Conservation (phyloP, 495 filamentous ascomycete genomes). For the Penicillium coprophilum region DNA sequence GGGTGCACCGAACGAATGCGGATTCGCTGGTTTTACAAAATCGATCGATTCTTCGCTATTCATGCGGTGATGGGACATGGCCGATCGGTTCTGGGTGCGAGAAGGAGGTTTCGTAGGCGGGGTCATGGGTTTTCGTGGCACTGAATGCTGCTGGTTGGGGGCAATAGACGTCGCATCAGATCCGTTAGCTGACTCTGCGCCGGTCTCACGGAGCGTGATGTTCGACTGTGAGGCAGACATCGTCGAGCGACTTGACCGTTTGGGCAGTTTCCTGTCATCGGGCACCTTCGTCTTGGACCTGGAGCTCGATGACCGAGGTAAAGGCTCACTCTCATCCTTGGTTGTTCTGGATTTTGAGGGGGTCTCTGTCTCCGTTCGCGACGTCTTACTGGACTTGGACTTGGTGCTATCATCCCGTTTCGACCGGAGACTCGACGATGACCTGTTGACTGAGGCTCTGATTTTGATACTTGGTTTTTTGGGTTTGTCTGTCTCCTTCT, state of each 20-base stretch:
- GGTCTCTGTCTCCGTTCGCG: constrained; percentile 42
- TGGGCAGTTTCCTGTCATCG: constrained; percentile 35
- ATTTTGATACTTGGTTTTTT: constrained; percentile 43
- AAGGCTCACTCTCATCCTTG: constrained; percentile 33
- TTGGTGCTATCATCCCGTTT: constrained; percentile 36
- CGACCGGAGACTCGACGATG: constrained; percentile 44
- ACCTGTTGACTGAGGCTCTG: constrained; percentile 42
- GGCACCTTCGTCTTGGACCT: constrained; percentile 36
- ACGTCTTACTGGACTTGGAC: constrained; percentile 41
- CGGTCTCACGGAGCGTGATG: constrained; percentile 39
- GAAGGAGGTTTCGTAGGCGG: constrained; percentile 43
- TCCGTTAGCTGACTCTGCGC: constrained; percentile 48
- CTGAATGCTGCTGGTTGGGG: constrained; percentile 54
- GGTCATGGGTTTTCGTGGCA: constrained; percentile 39
- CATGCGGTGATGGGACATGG: constrained; percentile 36
- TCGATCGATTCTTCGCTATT: constrained; percentile 43
- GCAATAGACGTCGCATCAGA: constrained; percentile 69
- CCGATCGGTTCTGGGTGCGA: constrained; percentile 40
- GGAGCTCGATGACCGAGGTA: constrained; percentile 35
- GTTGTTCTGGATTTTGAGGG: constrained; percentile 39
- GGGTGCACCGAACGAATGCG: constrained; percentile 46
- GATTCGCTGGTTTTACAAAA: constrained; percentile 41
- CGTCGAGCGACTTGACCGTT: constrained; percentile 35
- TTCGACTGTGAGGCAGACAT: constrained; percentile 39
- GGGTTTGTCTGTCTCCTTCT: constrained; percentile 37